These are phyloP conservation scores for Ramaria rubella DNA, from an alignment of 768 basidiomycete species.

Conservation along the genomic window DNA sequence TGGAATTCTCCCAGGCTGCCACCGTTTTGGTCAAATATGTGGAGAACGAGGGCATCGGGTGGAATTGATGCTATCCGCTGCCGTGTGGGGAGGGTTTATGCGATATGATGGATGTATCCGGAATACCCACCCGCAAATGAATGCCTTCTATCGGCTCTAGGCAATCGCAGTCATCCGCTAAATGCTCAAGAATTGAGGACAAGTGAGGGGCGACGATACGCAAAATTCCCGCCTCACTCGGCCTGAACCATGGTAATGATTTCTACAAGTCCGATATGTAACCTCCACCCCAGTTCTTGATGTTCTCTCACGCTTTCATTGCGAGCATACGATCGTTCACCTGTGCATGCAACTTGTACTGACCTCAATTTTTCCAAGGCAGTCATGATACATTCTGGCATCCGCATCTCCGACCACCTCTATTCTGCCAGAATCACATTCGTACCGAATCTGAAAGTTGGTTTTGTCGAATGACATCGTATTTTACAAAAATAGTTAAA, in stretches of 20 bases:
- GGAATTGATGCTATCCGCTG: slow-evolving; percentile 32
- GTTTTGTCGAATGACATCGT: slow-evolving; percentile 44
- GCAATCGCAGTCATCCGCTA: slow-evolving; percentile 14
- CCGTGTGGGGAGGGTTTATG: slow-evolving; percentile 39
- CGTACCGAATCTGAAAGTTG: no score
- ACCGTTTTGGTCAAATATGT: slow-evolving; percentile 32
- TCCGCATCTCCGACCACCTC: no score
- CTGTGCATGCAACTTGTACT: no score
- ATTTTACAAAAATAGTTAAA: slow-evolving; percentile 38
- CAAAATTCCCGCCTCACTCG: no score
- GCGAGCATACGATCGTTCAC: no score
- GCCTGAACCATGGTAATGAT: no score
- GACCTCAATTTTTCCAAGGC: no score
- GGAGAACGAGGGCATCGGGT: slow-evolving; percentile 19
- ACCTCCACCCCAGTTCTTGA: no score
- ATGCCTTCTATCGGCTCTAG: slow-evolving; percentile 23
- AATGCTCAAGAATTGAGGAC: slow-evolving; percentile 11
- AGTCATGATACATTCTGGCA: no score
- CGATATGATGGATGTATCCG: slow-evolving; percentile 50
- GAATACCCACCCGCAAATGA: slow-evolving; percentile 54
- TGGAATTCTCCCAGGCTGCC: slow-evolving; percentile 18
- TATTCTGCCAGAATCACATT: no score
- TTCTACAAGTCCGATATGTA: no score
- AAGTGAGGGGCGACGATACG: slow-evolving; percentile 25
- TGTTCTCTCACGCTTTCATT: no score